Conservation (phyloP, 1,284 basidiomycete species). For the Ustilago crameri region DNA sequence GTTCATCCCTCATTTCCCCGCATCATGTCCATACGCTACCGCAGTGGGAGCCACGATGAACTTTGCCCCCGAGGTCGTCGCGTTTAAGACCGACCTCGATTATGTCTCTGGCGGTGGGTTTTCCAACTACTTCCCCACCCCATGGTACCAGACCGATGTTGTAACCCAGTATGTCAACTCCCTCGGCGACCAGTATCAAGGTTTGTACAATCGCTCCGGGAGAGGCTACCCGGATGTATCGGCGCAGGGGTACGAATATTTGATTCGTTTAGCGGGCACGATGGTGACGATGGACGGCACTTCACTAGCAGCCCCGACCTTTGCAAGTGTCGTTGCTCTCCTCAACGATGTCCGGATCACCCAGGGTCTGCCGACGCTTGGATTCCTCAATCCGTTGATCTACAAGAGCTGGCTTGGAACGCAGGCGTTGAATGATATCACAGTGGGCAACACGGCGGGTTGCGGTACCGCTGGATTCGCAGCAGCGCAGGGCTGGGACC, state of each 20-base stretch:
- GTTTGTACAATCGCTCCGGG: slow-evolving; percentile 73
- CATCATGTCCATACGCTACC: slow-evolving; percentile 74
- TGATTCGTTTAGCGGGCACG: slow-evolving; percentile 65
- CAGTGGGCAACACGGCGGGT: too few relatives aligned
- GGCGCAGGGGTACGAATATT: slow-evolving; percentile 73
- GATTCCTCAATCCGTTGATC: too few relatives aligned
- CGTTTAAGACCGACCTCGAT: slow-evolving; percentile 60
- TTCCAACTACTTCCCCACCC: slow-evolving; percentile 75
- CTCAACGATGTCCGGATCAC: slow-evolving; percentile 73
- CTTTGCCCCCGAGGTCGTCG: slow-evolving; percentile 62
- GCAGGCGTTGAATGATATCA: too few relatives aligned
- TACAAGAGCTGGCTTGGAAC: too few relatives aligned
- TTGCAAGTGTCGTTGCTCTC: slow-evolving; percentile 73
- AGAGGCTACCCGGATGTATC: slow-evolving; percentile 79
- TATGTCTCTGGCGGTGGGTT: slow-evolving; percentile 79
- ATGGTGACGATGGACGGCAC: slow-evolving; percentile 71
- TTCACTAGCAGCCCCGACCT: slow-evolving; percentile 72
- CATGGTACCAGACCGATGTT: slow-evolving; percentile 73
- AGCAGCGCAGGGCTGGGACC: too few relatives aligned
- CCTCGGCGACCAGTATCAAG: slow-evolving; percentile 72
- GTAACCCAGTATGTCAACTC: slow-evolving; percentile 74
- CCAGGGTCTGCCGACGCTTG: slow-evolving; percentile 59
- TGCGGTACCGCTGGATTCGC: too few relatives aligned
- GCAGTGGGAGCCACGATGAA: slow-evolving; percentile 74
- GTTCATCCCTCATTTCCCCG: slow-evolving; percentile 79